Base-by-base conservation (phyloP, 352 stramenopile species). In the Phytopythium oedochilum region DNA sequence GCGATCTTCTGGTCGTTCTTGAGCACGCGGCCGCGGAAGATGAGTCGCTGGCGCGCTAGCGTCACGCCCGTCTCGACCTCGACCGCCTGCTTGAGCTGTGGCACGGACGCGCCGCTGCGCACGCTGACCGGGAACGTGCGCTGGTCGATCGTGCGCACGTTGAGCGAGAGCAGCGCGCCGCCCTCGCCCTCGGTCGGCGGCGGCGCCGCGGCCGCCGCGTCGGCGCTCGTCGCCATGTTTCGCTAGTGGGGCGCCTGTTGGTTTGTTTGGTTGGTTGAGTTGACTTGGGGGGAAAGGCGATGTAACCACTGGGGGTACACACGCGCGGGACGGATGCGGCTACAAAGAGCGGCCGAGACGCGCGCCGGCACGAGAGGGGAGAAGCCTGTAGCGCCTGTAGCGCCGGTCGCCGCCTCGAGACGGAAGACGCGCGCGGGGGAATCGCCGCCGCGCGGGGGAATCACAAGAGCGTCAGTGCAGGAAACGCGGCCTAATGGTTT, bases 11-110 rank as follows among this genome's bases (percentile, higher is more conserved):
- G 75, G 59, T 93, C 81, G 49, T 95, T 92, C 66, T 95, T 95
- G 48, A 95, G 79, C 52, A 95, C 85, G 57, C 87, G 83, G 28
- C 85, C 85, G 25, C 83, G 79, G 51, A 92, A 95, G 57, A 95
- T 95, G 45, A 95, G 78, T 38, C 85, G 63, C 66, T 95, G 85
- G 3, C 85, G 81, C 28, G 78, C 71, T 36, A 87, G 57, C 25
- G 78, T 80, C 29, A 95, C 70, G 48, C 85, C 85, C 7, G 85
- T 95, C 49, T 88, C 73, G 34, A 59, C 59, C 18, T 73, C 82
- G 8, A 94, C 74, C 29, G 71, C 57, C 52, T 85, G 75, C 55
- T 94, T 94, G 17, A 94, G 68, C 57, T 92, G 76, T 36, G 73
- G 70, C 49, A 94, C 83, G 1, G 78, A 89, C 45, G 85, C 84